A percentile compares a stretch with the other conserved stretches of the same genome.
Evolutionary conservation across 225 moss, liverwort and hornwort species (phyloP).

Genomic region (Sphagnum contortum): DNA sequence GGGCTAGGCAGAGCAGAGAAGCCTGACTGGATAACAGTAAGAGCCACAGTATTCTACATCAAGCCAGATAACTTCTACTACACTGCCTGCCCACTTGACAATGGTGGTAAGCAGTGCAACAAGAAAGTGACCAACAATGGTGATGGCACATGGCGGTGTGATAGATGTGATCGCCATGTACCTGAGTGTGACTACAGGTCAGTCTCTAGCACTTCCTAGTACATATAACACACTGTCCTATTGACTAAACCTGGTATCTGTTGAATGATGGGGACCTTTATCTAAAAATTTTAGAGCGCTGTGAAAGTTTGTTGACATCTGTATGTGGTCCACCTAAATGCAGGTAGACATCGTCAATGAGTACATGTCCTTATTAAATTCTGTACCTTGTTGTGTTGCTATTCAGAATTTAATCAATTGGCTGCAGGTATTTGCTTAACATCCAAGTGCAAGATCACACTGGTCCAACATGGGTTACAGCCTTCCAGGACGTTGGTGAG

Average conservation of each 20-base stretch:
- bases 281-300: too few relatives aligned
- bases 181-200: constrained; percentile 26
- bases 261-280: too few relatives aligned
- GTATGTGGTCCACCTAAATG: too few relatives aligned
- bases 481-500: constrained; percentile 85
- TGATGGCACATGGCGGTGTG: constrained; percentile 43
- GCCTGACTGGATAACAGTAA: constrained; percentile 43
- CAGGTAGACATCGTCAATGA: too few relatives aligned
- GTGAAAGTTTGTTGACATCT: too few relatives aligned
- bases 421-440: constrained; percentile 57
- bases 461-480: constrained; percentile 83
- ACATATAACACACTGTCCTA: not conserved
- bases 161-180: constrained; percentile 40
- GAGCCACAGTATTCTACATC: constrained; percentile 43
- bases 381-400: too few relatives aligned
- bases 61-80: constrained; percentile 42
- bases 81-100: constrained; percentile 33
- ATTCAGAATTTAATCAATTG: too few relatives aligned
- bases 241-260: not conserved
- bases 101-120: constrained; percentile 27
- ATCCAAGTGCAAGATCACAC: constrained; percentile 92
- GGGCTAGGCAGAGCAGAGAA: constrained; percentile 36
- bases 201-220: not conserved
- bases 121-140: constrained; percentile 50
- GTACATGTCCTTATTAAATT: too few relatives aligned